Evolutionary conservation across 2,329 filamentous ascomycete genomes (phyloP).

Genomic region (Alternaria solani): DNA sequence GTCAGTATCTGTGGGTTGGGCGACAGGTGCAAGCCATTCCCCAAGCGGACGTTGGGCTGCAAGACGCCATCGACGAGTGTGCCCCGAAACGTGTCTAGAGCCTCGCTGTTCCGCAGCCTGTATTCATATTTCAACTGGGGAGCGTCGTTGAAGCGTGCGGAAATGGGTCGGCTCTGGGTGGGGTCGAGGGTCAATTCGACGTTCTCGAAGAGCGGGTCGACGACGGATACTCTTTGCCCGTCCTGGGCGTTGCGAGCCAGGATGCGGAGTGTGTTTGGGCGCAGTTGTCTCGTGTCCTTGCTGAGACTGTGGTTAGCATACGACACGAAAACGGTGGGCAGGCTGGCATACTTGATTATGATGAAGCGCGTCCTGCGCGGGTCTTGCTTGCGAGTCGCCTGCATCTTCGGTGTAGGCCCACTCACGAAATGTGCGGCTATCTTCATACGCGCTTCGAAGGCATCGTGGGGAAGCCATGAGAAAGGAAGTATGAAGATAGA

Average conservation of each 20-base stretch:
- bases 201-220: constrained; percentile 16
- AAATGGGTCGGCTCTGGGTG: constrained; percentile 3
- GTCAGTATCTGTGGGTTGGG: constrained; percentile 6
- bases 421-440: constrained; percentile 21
- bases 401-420: constrained; percentile 17
- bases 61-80: constrained; percentile 29
- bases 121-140: constrained; percentile 1
- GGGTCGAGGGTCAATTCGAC: constrained; percentile 12
- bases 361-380: constrained; percentile 16
- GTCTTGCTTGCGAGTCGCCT: constrained; percentile 8
- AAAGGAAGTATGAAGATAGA: constrained; percentile 26
- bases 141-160: constrained; percentile 7
- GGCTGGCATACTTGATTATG: constrained; percentile 20
- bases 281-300: constrained; percentile 1
- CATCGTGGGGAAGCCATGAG: constrained; percentile 16
- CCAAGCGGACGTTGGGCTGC: constrained; percentile 32
- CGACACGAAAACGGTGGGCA: no score
- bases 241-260: constrained; percentile 21
- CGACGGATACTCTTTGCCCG: constrained; percentile 11
- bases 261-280: constrained; percentile 6
- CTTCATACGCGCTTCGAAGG: constrained; percentile 29
- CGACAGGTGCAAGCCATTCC: constrained; percentile 21
- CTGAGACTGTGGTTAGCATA: constrained; percentile 11
- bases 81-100: constrained; percentile 27
- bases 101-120: constrained; percentile 3